Conservation (phyloP, 208 protist genomes). For the Crithidia bombi region DNA sequence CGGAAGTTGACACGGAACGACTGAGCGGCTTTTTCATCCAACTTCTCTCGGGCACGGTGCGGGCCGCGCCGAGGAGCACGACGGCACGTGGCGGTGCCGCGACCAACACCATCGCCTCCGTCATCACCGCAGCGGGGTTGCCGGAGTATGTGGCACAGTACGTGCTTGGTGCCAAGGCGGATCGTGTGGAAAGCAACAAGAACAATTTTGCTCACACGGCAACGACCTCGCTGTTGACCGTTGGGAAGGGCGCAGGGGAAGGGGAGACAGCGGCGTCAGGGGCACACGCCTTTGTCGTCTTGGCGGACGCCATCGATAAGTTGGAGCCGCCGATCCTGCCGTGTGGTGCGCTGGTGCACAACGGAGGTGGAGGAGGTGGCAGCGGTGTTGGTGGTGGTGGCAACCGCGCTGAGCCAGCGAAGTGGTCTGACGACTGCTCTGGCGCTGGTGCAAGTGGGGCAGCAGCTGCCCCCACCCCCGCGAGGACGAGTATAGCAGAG, state of each 20-base stretch:
- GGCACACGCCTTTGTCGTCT: conserved; percentile 45
- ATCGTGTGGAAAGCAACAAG: not conserved
- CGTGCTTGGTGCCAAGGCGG: not conserved
- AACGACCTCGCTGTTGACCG: too few relatives aligned
- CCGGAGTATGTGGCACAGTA: conserved; percentile 25
- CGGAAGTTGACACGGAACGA: conserved; percentile 64
- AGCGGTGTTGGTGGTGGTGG: conserved; percentile 23
- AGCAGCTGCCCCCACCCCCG: not conserved
- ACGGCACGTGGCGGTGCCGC: not conserved
- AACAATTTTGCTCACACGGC: too few relatives aligned
- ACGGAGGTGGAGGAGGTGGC: conserved; percentile 31
- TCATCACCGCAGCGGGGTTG: conserved; percentile 21
- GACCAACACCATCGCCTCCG: not conserved
- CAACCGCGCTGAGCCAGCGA: conserved; percentile 29
- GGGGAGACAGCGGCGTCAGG: not conserved
- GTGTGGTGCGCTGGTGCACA: conserved; percentile 53
- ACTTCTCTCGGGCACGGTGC: conserved; percentile 41
- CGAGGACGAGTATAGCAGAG: not conserved
- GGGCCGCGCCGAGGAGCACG: not conserved
- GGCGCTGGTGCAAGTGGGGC: not conserved
- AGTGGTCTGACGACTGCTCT: conserved; percentile 14
- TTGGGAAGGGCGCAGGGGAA: not conserved
- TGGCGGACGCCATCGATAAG: conserved; percentile 71
- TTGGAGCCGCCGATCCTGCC: conserved; percentile 46
- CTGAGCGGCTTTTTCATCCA: conserved; percentile 58